Conservation (phyloP, 805 yeast genomes). For the Candida germanica region DNA sequence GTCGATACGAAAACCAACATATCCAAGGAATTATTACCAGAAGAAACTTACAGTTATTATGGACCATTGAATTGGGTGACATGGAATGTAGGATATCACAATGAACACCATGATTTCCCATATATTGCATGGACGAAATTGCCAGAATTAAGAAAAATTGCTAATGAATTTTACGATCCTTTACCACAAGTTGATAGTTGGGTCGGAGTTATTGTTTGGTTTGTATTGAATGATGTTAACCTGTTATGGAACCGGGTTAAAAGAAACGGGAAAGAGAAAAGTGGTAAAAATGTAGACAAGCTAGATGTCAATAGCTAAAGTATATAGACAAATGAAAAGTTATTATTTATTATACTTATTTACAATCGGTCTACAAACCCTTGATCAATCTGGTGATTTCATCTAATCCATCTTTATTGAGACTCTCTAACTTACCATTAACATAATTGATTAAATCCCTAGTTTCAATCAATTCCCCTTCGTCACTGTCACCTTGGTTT, state of each 20-base stretch:
- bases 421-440: slow-evolving; percentile 29
- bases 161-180: slow-evolving; percentile 77
- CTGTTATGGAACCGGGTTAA: slow-evolving; percentile 80
- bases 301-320: slow-evolving; percentile 11
- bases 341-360: too few relatives aligned
- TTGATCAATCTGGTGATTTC: slow-evolving; percentile 62
- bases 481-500: slow-evolving; percentile 82
- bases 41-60: slow-evolving; percentile 86
- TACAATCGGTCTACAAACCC: slow-evolving; percentile 21
- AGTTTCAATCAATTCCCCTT: slow-evolving; percentile 75
- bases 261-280: slow-evolving; percentile 44
- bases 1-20: slow-evolving; percentile 20
- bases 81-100: slow-evolving; percentile 93
- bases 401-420: slow-evolving; percentile 54
- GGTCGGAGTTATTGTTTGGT: slow-evolving; percentile 72
- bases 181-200: slow-evolving; percentile 76
- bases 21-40: slow-evolving; percentile 41
- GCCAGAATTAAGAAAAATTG: slow-evolving; percentile 60
- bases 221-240: slow-evolving; percentile 64
- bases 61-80: slow-evolving; percentile 75
- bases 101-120: slow-evolving; percentile 95
- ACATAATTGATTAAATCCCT: slow-evolving; percentile 56
- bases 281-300: slow-evolving; percentile 27
- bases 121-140: slow-evolving; percentile 86
- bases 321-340: too few relatives aligned